Conservation (phyloP, 805 yeast species). For the Ogataea nakhonphanomensis region DNA sequence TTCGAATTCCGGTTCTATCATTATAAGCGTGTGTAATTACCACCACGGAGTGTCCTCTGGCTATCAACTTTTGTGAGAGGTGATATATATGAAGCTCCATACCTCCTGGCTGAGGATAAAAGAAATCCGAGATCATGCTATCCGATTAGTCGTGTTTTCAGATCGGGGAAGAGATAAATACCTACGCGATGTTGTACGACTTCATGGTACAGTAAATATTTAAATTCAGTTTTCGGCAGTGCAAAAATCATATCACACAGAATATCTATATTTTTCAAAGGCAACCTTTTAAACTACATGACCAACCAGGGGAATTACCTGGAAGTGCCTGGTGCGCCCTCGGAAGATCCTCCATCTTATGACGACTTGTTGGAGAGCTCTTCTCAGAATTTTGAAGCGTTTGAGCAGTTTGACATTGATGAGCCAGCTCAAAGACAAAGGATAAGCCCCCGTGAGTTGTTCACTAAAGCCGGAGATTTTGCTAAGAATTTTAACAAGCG, state of each 20-base stretch:
- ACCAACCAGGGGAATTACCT: constrained; percentile 9
- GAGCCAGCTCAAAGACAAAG: constrained; percentile 25
- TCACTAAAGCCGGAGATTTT: constrained; percentile 39
- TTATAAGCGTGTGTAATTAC: constrained; percentile 89
- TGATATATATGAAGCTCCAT: constrained; percentile 95
- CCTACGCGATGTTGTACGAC: constrained; percentile 32
- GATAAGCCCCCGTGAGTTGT: constrained; percentile 20
- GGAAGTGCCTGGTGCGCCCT: constrained; percentile 11
- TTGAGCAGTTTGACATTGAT: constrained; percentile 45
- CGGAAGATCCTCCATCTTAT: constrained; percentile 27
- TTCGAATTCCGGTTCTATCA: constrained; percentile 76
- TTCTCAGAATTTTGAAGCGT: constrained; percentile 30
- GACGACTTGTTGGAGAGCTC: constrained; percentile 10
- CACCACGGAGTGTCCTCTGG: constrained; percentile 79
- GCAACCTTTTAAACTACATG: constrained; percentile 4
- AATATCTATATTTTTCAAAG: not conserved
- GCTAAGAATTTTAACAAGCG: constrained; percentile 36
- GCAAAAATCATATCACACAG: not conserved
- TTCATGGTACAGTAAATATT: constrained; percentile 12
- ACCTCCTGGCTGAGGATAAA: constrained; percentile 98
- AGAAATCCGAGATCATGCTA: constrained; percentile 88
- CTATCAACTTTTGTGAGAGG: constrained; percentile 75
- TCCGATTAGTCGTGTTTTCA: constrained; percentile 1
- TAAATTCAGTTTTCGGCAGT: constrained; percentile 4
- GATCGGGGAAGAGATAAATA: not conserved